phyloP scores from a whole-genome alignment of 2,329 filamentous ascomycete species.

The Aspergillus ustus region DNA sequence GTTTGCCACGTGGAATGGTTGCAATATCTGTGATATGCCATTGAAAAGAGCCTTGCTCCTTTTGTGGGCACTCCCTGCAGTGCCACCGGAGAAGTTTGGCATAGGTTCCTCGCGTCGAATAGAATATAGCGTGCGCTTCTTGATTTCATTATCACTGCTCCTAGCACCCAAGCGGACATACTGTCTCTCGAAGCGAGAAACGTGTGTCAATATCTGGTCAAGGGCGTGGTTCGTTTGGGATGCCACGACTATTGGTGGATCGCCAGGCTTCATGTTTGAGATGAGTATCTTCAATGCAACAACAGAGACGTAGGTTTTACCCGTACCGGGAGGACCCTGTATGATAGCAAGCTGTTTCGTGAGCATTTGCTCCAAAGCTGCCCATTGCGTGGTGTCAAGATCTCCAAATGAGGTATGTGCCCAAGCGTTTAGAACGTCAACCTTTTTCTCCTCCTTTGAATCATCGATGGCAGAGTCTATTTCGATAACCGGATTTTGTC shows the following conservation, averaged over 20 bases:
- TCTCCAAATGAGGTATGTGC: conserved; percentile 48
- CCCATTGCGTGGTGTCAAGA: conserved; percentile 73
- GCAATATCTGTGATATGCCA: conserved; percentile 48
- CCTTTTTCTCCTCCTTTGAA: conserved; percentile 45
- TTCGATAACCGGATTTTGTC: conserved; percentile 54
- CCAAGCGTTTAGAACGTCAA: conserved; percentile 62
- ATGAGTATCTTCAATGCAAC: conserved; percentile 70
- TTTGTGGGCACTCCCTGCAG: conserved; percentile 44
- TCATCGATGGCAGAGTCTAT: conserved; percentile 51
- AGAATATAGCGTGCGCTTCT: conserved; percentile 68
- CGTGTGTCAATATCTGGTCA: conserved; percentile 74
- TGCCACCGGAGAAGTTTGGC: conserved; percentile 45
- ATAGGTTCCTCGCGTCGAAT: conserved; percentile 51
- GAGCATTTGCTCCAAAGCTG: conserved; percentile 71
- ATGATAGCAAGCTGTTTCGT: conserved; percentile 74
- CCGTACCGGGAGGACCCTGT: conserved; percentile 80
- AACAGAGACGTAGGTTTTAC: conserved; percentile 83
- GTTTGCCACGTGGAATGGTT: conserved; percentile 44
- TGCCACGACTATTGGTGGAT: conserved; percentile 75
- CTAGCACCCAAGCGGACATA: conserved; percentile 72
- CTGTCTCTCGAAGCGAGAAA: conserved; percentile 64
- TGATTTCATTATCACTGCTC: conserved; percentile 68
- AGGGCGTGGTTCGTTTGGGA: conserved; percentile 91
- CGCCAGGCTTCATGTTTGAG: conserved; percentile 57
- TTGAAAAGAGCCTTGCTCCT: conserved; percentile 51